Percentiles rank a stretch among this genome's conserved stretches.
Conservation (phyloP, 768 basidiomycete genomes). For the Mycena albidolilacea region DNA sequence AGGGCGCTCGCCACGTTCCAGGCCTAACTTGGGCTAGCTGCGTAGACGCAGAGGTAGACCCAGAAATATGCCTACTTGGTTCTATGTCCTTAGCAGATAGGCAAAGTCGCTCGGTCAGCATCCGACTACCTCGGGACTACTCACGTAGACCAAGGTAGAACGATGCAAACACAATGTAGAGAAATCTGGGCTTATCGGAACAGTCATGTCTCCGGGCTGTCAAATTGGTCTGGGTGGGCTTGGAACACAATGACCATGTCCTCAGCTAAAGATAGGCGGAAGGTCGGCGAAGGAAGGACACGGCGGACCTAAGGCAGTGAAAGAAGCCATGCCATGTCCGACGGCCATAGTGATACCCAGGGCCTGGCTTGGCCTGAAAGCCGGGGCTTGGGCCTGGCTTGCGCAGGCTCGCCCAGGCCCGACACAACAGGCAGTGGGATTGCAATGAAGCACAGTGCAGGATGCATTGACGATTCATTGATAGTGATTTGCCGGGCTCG, state of each 20-base stretch:
- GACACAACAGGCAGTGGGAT: no score
- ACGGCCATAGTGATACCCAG: conserved; percentile 15
- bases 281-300: conserved; percentile 19
- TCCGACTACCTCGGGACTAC: conserved; percentile 12
- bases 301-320: conserved; percentile 17
- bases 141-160: conserved; percentile 21
- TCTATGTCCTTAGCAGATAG: conserved; percentile 22
- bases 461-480: no score
- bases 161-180: conserved; percentile 16
- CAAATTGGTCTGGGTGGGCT: conserved; percentile 15
- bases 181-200: conserved; percentile 21
- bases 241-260: conserved; percentile 21
- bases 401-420: background rate
- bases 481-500: no score
- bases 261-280: conserved; percentile 22
- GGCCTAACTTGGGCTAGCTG: conserved; percentile 14
- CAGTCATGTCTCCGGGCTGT: conserved; percentile 17
- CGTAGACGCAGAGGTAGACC: conserved; percentile 16
- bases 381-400: conserved; percentile 1
- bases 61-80: conserved; percentile 22
- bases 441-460: no score
- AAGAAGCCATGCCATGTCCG: background rate
- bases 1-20: conserved; percentile 17
- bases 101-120: conserved; percentile 17
- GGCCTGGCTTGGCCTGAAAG: background rate